Percentiles rank a stretch among this genome's conserved stretches.
phyloP scores from a whole-genome alignment of 768 basidiomycete species.

The Amanita molliuscula region DNA sequence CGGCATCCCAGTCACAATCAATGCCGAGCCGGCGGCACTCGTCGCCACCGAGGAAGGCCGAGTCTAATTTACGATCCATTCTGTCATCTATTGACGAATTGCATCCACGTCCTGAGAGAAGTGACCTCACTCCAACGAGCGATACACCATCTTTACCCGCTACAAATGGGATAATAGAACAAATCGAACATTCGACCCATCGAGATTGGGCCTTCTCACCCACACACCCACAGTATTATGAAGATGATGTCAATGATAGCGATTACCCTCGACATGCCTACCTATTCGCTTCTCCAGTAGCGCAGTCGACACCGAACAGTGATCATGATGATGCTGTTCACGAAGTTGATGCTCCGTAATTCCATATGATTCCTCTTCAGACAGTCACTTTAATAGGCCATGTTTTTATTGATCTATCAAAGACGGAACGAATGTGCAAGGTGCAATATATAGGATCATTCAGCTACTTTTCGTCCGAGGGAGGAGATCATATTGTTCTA shows the following conservation, averaged over 20 bases:
- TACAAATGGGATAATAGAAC: background rate
- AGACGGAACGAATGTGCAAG: background rate
- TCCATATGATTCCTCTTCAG: background rate
- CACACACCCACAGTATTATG: constrained; percentile 25
- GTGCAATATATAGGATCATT: background rate
- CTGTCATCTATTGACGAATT: constrained; percentile 64
- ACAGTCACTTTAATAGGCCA: background rate
- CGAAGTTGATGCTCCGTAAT: background rate
- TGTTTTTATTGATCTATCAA: background rate
- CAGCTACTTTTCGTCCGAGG: background rate
- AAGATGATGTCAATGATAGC: constrained; percentile 6
- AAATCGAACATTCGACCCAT: constrained; percentile 10
- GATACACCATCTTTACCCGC: constrained; percentile 5
- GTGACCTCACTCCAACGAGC: constrained; percentile 11
- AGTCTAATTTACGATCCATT: constrained; percentile 64
- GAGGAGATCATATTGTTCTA: constrained; percentile 57
- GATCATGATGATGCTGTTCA: background rate
- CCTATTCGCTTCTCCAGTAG: background rate
- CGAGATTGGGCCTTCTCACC: constrained; percentile 31
- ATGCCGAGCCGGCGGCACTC: constrained; percentile 35
- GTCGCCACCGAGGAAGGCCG: constrained; percentile 34
- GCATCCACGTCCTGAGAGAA: constrained; percentile 24
- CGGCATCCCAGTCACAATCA: constrained; percentile 36
- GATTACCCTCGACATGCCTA: background rate
- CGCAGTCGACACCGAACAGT: background rate